Base-by-base conservation (phyloP, 306 rosid species). In the Amphicarpaea edgeworthii region DNA sequence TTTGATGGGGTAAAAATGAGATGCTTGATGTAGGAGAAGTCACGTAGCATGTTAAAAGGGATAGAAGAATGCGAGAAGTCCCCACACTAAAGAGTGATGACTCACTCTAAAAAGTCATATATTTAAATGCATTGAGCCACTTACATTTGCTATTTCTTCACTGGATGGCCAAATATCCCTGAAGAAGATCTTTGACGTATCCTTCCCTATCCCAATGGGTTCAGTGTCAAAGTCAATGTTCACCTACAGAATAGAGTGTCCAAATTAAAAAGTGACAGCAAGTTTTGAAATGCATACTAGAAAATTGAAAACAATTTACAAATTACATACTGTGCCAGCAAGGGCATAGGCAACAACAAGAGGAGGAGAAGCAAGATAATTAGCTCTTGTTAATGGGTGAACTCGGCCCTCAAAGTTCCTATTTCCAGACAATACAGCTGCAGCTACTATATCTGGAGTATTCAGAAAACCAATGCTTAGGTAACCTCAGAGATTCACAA, bases 341-440 rank as follows among this genome's bases (percentile, higher is more conserved):
- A 95, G 96, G 61, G 97, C 97, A 85, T 92, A 92, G 74, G 97
- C 98, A 81, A 95, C 98, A 49, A 95, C 98, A 72, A 95, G 96
- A 43, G 98, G 98, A 70, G 98, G 98, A 69, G 98, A 95, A 82
- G 97, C 98, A 84, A 95, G 97, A 83, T 90, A 95, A 77, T 95
- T 95, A 57, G 98, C 98, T 87, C 97, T 87, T 53, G 98, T 94
- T 43, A 94, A 85, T 12, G 96, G 98, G 86, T 94, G 97, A 37
- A 94, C 95, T 80, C 98, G 90, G 37, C 98, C 98, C 90, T 95
- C 98, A 23, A 95, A 95, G 74, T 95, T 95, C 82, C 97, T 90
- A 66, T 95, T 95, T 82, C 98, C 98, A 57, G 98, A 95, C 63
- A 95, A 82, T n/a, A 95, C 98, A 62, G 97, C 97, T 4, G 98